Evolutionary conservation across 495 filamentous ascomycete species (phyloP).

Genomic region (Massariosphaeria phaeospora): DNA sequence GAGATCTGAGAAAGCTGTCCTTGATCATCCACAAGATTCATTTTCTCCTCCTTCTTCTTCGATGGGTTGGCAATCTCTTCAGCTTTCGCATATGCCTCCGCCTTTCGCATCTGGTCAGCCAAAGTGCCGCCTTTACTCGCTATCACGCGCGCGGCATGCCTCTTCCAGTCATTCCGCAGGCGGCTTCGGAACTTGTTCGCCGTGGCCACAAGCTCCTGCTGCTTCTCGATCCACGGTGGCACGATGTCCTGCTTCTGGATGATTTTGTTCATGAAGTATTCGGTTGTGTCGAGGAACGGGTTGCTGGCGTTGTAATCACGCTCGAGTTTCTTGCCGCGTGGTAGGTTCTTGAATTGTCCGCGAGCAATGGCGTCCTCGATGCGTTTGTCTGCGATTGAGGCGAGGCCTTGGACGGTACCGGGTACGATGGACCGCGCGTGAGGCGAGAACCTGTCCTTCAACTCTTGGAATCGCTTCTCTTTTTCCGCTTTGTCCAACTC

Average conservation of each 20-base stretch:
- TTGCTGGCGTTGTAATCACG: constrained; percentile 75
- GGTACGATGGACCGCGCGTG: constrained; percentile 66
- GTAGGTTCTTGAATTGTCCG: constrained; percentile 85
- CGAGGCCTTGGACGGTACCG: constrained; percentile 69
- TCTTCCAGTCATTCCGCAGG: constrained; percentile 76
- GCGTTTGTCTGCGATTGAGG: constrained; percentile 81
- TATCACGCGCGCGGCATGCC: constrained; percentile 77
- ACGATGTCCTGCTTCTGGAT: constrained; percentile 88
- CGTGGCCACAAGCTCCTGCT: constrained; percentile 77
- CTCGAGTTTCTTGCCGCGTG: constrained; percentile 72
- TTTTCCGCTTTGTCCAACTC: constrained; percentile 64
- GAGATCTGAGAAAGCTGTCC: constrained; percentile 47
- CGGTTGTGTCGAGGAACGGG: constrained; percentile 92
- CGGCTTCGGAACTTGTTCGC: constrained; percentile 65
- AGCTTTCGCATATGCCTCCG: constrained; percentile 66
- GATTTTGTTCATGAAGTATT: constrained; percentile 98
- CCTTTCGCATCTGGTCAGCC: constrained; percentile 68
- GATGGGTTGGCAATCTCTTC: constrained; percentile 52
- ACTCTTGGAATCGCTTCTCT: constrained; percentile 60
- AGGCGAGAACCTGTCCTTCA: constrained; percentile 74
- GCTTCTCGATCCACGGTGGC: constrained; percentile 92
- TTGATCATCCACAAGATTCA: constrained; percentile 42
- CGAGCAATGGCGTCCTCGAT: constrained; percentile 92
- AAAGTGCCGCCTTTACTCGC: constrained; percentile 72
- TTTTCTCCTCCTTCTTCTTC: constrained; percentile 46